Evolutionary conservation across 257 asterid species (phyloP).

Genomic region (Solanum raphanifolium): DNA sequence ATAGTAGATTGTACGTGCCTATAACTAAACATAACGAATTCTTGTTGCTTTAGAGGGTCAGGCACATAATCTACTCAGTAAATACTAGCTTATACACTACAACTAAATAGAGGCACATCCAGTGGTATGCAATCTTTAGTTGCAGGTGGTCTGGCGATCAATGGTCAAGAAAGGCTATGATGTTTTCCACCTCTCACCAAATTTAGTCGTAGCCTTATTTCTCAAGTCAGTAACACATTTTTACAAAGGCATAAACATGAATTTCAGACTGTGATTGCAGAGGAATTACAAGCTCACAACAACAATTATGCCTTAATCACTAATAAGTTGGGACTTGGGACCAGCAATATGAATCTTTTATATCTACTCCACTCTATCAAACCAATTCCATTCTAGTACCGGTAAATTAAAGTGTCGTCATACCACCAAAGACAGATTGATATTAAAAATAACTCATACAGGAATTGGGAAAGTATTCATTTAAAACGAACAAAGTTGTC

Average conservation of each 20-base stretch:
- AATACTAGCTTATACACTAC: neutral
- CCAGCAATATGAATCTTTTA: neutral
- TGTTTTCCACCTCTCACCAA: neutral
- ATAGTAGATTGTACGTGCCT: neutral
- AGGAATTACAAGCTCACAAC: neutral
- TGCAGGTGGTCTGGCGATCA: neutral
- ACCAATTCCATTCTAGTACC: neutral
- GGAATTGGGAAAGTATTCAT: neutral
- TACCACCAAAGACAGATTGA: neutral
- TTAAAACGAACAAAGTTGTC: neutral
- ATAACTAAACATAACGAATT: neutral
- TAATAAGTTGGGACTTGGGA: neutral
- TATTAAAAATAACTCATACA: neutral
- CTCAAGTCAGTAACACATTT: neutral
- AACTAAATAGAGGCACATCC: neutral
- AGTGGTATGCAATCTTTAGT: neutral
- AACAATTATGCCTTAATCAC: neutral
- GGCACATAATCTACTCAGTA: neutral
- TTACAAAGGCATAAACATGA: neutral
- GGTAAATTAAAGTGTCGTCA: neutral
- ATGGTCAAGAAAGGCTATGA: neutral
- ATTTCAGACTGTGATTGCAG: neutral
- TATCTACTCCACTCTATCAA: neutral
- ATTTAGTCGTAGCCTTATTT: neutral
- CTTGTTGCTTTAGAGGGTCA: neutral